Base-by-base conservation (phyloP, 352 stramenopile species). In the Globisporangium perplexum region DNA sequence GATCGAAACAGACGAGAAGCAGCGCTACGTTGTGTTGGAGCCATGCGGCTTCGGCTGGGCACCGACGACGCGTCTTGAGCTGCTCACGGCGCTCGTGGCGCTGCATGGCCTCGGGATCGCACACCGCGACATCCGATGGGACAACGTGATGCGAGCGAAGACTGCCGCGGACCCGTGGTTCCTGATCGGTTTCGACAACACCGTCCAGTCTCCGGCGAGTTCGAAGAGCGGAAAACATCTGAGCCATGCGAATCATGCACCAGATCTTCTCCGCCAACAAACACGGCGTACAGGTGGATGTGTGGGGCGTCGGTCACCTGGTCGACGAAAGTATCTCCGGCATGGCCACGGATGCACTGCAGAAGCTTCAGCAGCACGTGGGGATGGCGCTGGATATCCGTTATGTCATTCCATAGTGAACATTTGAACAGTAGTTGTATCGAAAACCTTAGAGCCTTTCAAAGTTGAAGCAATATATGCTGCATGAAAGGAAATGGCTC, bases 151-250 rank as follows among this genome's bases (percentile, higher is more conserved):
- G 28, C 48, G 58, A 17, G 1, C 12, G 36, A 42, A 17, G 36
- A 42, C 36, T n/a, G 36, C 36, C 5, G 26, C 26, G 2, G 36
- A 42, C 54, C 41, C 55, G 49, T 67, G 60, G 60, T 67, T 67
- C 57, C 53, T 63, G 44, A 63, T 56, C 51, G 50, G 55, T 33
- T 67, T 67, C 33, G 60, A 67, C 39, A 45, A 55, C n/a, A 54
- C 23, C 33, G 49, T 48, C 18, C 57, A 26, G 8, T 31, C 42
- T 49, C 58, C 26, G 5, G 26, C 26, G 26, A 30, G 26, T 30
- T 5, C 2, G 26, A 2, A 2, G 26, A 30, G 26, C 26, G 26
- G 26, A 30, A 30, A 30, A 5, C 26, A 30, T 30, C 26, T 30
- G 26, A 30, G 5, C 26, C 26, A 2, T 2, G 26, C 26, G 4